Percentiles rank a stretch among this genome's conserved stretches.
Evolutionary conservation across 2,329 filamentous ascomycete species (phyloP).

Genomic region (Ophiostoma sp.): DNA sequence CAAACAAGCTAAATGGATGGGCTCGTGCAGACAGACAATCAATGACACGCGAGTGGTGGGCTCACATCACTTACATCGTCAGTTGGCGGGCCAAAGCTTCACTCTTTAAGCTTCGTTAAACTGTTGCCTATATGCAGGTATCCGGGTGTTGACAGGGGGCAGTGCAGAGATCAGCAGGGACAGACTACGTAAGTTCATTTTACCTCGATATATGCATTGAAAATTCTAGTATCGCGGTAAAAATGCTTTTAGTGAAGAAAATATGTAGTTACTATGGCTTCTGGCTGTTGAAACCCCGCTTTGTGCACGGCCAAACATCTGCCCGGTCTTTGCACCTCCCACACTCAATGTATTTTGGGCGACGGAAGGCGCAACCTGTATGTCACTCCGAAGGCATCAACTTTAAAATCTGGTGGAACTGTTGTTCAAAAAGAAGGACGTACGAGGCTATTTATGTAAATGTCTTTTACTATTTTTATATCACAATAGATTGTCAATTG

Average conservation of each 20-base stretch:
- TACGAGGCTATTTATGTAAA: neutral
- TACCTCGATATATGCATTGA: neutral
- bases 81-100: neutral
- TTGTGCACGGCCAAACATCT: constrained; percentile 5
- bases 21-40: neutral
- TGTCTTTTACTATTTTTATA: neutral
- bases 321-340: neutral
- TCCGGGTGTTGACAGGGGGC: neutral
- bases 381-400: neutral
- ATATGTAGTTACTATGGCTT: neutral
- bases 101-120: constrained; percentile 11
- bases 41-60: neutral
- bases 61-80: constrained; percentile 7
- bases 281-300: neutral
- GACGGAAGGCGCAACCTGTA: neutral
- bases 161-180: neutral
- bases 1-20: neutral
- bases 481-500: neutral
- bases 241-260: neutral
- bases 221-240: neutral
- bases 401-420: neutral
- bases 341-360: neutral
- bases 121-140: constrained; percentile 15
- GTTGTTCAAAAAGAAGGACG: neutral
- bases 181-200: neutral